Conservation (phyloP, 352 stramenopile genomes). For the Poterioochromonas sp. region DNA sequence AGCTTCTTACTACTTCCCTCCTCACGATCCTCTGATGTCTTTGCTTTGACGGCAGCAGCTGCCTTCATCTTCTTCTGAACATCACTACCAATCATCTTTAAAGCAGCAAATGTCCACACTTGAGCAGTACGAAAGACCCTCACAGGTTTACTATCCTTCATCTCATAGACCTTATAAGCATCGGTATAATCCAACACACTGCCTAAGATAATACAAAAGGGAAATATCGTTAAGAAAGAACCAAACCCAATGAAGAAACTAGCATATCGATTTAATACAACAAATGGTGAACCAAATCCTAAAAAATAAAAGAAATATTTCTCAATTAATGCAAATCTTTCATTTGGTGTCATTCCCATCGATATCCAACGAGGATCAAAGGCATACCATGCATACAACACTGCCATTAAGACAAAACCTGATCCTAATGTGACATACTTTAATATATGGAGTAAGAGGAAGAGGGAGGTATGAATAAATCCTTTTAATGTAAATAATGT, state of each 20-base stretch:
- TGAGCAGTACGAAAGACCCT: neutral
- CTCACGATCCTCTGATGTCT: neutral
- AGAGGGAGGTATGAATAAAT: neutral
- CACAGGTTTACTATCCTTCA: neutral
- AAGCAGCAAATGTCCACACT: neutral
- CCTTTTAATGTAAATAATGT: neutral
- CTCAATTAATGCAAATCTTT: neutral
- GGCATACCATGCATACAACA: constrained; percentile 19
- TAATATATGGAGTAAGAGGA: neutral
- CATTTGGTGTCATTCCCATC: neutral
- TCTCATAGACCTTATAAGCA: constrained; percentile 7
- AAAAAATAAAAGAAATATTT: neutral
- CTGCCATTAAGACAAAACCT: neutral
- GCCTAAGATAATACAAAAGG: constrained; percentile 6
- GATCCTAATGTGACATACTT: neutral
- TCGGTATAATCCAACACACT: neutral
- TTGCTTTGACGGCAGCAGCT: no score
- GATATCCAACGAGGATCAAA: constrained; percentile 20
- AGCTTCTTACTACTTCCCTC: neutral
- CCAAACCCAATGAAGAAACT: constrained; percentile 14
- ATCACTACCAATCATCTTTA: neutral
- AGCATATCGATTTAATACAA: neutral
- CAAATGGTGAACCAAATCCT: constrained; percentile 24
- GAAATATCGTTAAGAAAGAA: constrained; percentile 5
- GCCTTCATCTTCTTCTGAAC: neutral